phyloP scores from a whole-genome alignment of 345 rosid species.

The Sisymbrium irio region DNA sequence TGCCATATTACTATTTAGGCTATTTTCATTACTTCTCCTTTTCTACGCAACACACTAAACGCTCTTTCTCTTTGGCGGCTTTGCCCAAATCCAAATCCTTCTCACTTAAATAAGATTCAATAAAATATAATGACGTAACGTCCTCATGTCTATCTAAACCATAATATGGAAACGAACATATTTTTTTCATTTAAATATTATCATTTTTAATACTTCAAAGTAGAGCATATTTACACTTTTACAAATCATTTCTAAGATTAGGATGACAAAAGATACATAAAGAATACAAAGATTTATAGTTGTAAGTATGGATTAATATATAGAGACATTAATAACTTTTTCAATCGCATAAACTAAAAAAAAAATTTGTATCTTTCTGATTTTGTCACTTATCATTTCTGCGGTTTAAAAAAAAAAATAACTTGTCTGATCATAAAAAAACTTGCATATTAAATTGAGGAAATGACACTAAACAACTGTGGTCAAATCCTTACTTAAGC shows the following conservation, averaged over 20 bases:
- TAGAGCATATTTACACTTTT: neutral
- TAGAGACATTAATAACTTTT: neutral
- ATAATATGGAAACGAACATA: no score
- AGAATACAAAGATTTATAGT: neutral
- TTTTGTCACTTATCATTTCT: neutral
- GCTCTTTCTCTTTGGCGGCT: constrained; percentile 22
- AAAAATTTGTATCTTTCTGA: neutral
- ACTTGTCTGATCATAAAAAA: neutral
- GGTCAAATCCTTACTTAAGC: neutral
- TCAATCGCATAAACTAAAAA: no score
- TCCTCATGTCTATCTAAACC: neutral
- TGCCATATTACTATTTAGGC: neutral
- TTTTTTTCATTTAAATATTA: no score
- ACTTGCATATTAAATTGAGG: neutral
- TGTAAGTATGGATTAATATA: neutral
- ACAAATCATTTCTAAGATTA: neutral
- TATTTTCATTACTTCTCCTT: constrained; percentile 7
- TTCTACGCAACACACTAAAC: constrained; percentile 14
- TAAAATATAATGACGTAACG: neutral
- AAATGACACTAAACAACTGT: neutral
- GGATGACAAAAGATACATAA: neutral
- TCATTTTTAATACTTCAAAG: neutral
- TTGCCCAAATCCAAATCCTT: constrained; percentile 12
- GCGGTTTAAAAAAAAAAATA: neutral
- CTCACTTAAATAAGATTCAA: neutral